phyloP scores from a whole-genome alignment of 2,329 filamentous ascomycete genomes.

The Cadophora malorum region DNA sequence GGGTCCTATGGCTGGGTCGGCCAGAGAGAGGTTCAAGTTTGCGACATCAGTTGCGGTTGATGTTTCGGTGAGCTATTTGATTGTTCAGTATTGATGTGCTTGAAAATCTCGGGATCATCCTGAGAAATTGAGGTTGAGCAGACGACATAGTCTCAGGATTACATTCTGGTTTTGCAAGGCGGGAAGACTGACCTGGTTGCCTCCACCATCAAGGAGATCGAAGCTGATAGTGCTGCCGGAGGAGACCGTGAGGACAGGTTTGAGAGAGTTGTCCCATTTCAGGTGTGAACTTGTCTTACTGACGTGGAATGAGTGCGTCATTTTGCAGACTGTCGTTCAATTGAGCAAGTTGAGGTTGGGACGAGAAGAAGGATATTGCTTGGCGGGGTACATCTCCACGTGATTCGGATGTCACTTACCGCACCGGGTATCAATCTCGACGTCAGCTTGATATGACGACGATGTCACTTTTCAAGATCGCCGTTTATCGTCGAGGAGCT shows the following conservation, averaged over 20 bases:
- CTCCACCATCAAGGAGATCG: conserved; percentile 56
- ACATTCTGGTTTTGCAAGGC: too few relatives aligned
- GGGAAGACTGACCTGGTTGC: conserved; percentile 48
- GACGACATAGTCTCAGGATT: too few relatives aligned
- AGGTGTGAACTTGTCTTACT: conserved; percentile 47
- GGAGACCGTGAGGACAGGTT: conserved; percentile 53
- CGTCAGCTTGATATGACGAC: not conserved
- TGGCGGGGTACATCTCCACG: not conserved
- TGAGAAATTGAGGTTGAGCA: too few relatives aligned
- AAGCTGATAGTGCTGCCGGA: conserved; percentile 56
- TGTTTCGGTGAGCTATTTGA: conserved; percentile 46
- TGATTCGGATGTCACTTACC: not conserved
- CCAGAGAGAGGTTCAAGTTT: conserved; percentile 50
- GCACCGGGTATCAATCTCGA: not conserved
- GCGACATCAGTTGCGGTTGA: conserved; percentile 50
- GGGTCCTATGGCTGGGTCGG: conserved; percentile 58
- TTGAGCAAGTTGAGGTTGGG: not conserved
- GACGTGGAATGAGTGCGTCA: conserved; percentile 34
- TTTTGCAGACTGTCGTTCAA: conserved; percentile 11
- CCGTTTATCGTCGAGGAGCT: not conserved
- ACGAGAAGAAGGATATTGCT: not conserved
- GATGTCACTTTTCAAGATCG: not conserved
- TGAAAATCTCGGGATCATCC: too few relatives aligned
- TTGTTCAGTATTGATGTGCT: too few relatives aligned
- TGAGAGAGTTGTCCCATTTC: conserved; percentile 55